phyloP scores from a whole-genome alignment of 768 basidiomycete species.

The Cyclocybe aegerita region DNA sequence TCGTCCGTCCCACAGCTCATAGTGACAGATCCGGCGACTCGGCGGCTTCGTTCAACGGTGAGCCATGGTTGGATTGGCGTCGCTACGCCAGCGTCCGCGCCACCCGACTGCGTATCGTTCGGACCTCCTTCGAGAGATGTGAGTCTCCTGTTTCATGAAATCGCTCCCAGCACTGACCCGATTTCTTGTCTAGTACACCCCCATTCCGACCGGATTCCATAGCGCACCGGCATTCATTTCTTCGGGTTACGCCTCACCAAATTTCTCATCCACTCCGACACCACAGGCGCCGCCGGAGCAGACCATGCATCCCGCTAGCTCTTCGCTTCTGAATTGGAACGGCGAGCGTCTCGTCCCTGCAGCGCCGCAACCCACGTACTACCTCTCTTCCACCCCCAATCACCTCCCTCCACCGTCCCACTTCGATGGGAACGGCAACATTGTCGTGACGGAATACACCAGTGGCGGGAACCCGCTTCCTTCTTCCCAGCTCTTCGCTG shows the following conservation, averaged over 20 bases:
- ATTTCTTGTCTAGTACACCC: constrained; percentile 9
- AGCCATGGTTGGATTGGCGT: constrained; percentile 20
- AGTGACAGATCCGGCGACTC: constrained; percentile 8
- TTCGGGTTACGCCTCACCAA: constrained; percentile 12
- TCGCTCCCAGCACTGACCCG: not conserved
- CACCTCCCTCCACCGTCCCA: constrained; percentile 16
- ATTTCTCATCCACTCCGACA: constrained; percentile 6
- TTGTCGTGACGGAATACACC: constrained; percentile 15
- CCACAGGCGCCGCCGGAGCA: constrained; percentile 11
- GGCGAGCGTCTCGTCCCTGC: constrained; percentile 21
- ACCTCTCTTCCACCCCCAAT: constrained; percentile 17
- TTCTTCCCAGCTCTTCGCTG: constrained; percentile 8
- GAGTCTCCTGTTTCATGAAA: not conserved
- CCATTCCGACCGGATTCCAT: constrained; percentile 6
- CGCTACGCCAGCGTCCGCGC: constrained; percentile 4
- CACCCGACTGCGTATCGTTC: constrained; percentile 3
- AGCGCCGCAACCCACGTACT: constrained; percentile 20
- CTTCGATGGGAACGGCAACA: constrained; percentile 8
- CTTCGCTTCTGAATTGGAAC: constrained; percentile 42
- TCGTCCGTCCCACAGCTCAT: constrained; percentile 29
- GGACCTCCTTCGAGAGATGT: constrained; percentile 10
- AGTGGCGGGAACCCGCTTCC: constrained; percentile 17
- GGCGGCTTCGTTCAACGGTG: constrained; percentile 19
- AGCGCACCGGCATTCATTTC: constrained; percentile 2
- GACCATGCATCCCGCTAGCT: constrained; percentile 19